Base-by-base conservation (phyloP, 441 rosid species). In the Gossypium lobatum region DNA sequence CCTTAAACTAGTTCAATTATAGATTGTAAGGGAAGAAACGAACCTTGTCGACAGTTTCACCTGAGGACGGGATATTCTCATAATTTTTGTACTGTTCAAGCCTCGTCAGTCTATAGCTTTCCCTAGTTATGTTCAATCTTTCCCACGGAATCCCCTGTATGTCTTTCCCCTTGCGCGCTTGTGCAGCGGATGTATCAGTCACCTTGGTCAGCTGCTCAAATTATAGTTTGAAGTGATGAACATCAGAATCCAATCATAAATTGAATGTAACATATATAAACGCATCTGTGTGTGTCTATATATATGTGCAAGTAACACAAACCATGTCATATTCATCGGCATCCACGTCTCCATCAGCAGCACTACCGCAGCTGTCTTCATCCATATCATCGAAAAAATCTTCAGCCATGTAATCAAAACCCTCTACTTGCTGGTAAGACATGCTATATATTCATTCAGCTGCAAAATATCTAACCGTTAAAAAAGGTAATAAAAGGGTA, bases 111-210 rank as follows among this genome's bases (percentile, higher is more conserved):
- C 93, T 79, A 48, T 87, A 87, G 18, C 77, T 83, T 1, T 87
- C 91, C 73, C 88, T 83, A 6, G 85, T 82, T 55, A 87, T 83
- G 71, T 81, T 85, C 80, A 89, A 76, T 34, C 83, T 81, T 5
- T 84, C 87, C 93, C 93, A 89, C 0, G 89, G 93, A 76, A 89
- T 89, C 20, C 93, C 93, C 78, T 89, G 93, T 28, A 89, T 84
- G 78, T 89, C 91, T 53, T 85, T 85, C 17, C 89, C 93, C n/a
- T 75, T 77, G 76, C 91, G 76, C 1, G 89, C 91, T 78, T 87
- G 87, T 3, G 80, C 79, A n/a, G 91, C 77, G 18, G 88, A 85
- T 13, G 91, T 89, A 73, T 87, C 93, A 9, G 87, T 85, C 14
- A 81, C 79, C 77, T 70, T 84, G 16, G 88, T 83, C 20, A 80